Conservation (phyloP, 148 eudicot genomes). For the Simmondsia chinensis region DNA sequence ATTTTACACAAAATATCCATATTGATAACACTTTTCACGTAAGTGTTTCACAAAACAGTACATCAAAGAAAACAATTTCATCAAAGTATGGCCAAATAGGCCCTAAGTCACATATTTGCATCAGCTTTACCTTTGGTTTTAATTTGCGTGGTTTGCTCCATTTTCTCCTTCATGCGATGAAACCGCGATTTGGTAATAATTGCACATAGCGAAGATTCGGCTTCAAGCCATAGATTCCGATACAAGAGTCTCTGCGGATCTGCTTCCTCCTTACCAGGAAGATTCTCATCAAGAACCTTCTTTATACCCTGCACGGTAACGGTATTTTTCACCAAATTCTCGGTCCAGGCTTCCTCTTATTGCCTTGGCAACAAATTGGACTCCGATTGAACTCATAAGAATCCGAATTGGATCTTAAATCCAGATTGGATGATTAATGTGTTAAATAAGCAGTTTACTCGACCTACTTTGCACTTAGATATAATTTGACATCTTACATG, state of each 20-base stretch:
- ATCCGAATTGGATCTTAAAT: too few species aligned
- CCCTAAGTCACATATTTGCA: neutral
- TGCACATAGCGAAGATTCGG: constrained; percentile 89
- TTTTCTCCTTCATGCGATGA: constrained; percentile 55
- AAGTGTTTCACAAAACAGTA: too few species aligned
- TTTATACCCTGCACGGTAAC: constrained; percentile 53
- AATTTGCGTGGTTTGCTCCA: constrained; percentile 27
- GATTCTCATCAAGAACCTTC: constrained; percentile 49
- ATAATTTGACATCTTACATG: too few species aligned
- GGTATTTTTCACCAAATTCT: neutral
- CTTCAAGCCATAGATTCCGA: constrained; percentile 87
- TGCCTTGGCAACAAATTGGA: too few species aligned
- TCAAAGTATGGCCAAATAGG: too few species aligned
- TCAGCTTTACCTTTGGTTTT: constrained; percentile 28
- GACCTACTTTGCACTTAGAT: too few species aligned
- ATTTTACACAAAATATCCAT: too few species aligned
- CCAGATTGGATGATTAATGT: too few species aligned
- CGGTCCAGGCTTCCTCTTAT: neutral
- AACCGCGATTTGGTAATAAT: constrained; percentile 64
- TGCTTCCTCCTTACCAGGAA: constrained; percentile 35
- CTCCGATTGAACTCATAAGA: too few species aligned
- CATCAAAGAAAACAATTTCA: constrained; percentile 4
- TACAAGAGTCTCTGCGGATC: constrained; percentile 43
- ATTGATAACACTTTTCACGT: too few species aligned
- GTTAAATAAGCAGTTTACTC: too few species aligned